A percentile compares a stretch with the other conserved stretches of the same genome.
These are phyloP conservation scores for Fusarium transvaalense DNA, from an alignment of 2,329 filamentous ascomycete genomes.

Conservation along the genomic window DNA sequence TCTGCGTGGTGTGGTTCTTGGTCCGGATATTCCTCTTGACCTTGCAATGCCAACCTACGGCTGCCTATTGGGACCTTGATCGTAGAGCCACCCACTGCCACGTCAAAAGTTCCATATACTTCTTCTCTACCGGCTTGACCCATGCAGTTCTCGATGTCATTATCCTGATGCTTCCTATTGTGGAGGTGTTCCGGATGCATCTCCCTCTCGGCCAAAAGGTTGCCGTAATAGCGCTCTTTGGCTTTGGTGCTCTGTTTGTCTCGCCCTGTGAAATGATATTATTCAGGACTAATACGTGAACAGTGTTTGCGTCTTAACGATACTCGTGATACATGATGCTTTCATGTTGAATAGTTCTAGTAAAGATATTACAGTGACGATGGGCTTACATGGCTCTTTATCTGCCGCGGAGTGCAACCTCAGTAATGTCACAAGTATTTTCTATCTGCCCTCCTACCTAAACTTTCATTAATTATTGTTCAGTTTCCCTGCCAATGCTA, in stretches of 20 bases:
- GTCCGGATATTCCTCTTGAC: constrained; percentile 49
- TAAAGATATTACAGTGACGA: constrained; percentile 44
- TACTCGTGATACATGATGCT: constrained; percentile 44
- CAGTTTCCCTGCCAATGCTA: constrained; percentile 40
- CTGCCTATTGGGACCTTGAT: constrained; percentile 51
- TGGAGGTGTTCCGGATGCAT: constrained; percentile 50
- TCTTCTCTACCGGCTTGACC: constrained; percentile 49
- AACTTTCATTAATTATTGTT: background rate
- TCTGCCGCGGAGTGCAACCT: constrained; percentile 48
- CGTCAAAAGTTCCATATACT: constrained; percentile 49
- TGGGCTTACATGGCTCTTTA: constrained; percentile 45
- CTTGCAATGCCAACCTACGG: constrained; percentile 52
- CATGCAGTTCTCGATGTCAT: constrained; percentile 51
- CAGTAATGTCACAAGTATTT: constrained; percentile 45
- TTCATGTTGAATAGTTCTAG: constrained; percentile 32
- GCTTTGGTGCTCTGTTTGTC: constrained; percentile 48
- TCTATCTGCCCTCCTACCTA: accelerated
- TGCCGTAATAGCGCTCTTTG: constrained; percentile 48
- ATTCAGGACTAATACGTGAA: background rate
- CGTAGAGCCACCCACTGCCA: constrained; percentile 42
- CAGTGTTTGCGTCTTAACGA: constrained; percentile 42
- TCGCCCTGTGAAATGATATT: accelerated
- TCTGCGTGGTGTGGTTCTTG: constrained; percentile 44
- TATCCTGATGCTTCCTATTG: constrained; percentile 49
- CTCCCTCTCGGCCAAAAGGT: constrained; percentile 48